Evolutionary conservation across 495 filamentous ascomycete genomes (phyloP), one percentile per base, ranked within the genome.

Genomic region (Astrocystis sublimbata): DNA sequence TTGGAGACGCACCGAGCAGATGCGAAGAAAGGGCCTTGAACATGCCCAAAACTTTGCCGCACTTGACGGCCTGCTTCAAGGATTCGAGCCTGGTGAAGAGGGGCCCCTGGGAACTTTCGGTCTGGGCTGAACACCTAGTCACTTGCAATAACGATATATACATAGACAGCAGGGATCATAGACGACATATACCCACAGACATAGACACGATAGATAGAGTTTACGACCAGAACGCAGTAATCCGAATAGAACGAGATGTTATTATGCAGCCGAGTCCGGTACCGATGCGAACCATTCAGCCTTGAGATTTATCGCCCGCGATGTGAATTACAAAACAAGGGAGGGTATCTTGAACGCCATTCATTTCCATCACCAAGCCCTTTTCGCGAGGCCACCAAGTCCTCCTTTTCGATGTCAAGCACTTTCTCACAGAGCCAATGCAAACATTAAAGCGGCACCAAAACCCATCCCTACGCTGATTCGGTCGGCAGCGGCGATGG

Each of bases 31-130:
- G 62, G 82, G 82, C 6, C 62, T 82, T 68, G 72, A 78, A 68
- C 74, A 76, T 49, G 82, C 77, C 0, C 68, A 72, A 49, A 74
- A 83, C 66, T 81, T 85, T 61, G 76, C 75, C n/a, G 74, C 78
- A 24, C 69, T 85, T 54, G 82, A 85, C 36, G 77, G 72, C 9
- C 67, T 81, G n/a, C 78, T 80, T 41, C 42, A 65, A 26, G 58
- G 77, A 58, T 85, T 83, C 61, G 74, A 81, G 17, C 76, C 79
- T 9, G 81, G 78, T 7, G 72, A 79, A 58, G 68, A 76, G 21
- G 76, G 79, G 2, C 77, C 79, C 5, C 70, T 85, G 40, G 82
- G 77, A 5, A 73, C 40, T 31, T 85, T 80, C 33, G 74, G 78
- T 50, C 60, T 76, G 12, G 77, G 79, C 58, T 83, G 62, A 64